These are phyloP conservation scores for Lineolata rhizophorae DNA, from an alignment of 495 filamentous ascomycete species.

Conservation along the genomic window DNA sequence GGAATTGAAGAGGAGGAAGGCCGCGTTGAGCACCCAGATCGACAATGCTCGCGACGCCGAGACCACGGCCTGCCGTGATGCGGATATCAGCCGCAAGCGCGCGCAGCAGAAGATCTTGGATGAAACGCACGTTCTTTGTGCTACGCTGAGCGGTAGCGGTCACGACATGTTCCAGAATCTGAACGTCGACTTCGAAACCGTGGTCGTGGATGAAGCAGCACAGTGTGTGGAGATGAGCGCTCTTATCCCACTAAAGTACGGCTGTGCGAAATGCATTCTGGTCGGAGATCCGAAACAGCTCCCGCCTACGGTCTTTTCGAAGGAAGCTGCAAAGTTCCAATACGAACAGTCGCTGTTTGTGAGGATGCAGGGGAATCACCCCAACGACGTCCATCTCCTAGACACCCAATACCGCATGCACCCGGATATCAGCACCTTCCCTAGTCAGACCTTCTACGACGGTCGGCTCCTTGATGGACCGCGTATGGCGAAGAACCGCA, in stretches of 20 bases:
- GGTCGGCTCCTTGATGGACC: conserved; percentile 62
- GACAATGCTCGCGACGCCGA: conserved; percentile 71
- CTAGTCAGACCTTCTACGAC: conserved; percentile 81
- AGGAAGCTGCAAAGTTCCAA: conserved; percentile 74
- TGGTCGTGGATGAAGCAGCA: conserved; percentile 94
- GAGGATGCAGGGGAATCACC: conserved; percentile 84
- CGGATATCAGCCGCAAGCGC: conserved; percentile 62
- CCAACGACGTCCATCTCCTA: conserved; percentile 75
- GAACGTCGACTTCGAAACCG: conserved; percentile 92
- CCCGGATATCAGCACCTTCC: conserved; percentile 78
- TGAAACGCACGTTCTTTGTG: conserved; percentile 77
- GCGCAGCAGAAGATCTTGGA: conserved; percentile 83
- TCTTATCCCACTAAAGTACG: conserved; percentile 91
- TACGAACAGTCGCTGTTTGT: conserved; percentile 98
- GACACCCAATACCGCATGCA: conserved; percentile 99
- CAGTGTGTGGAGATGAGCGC: conserved; percentile 96
- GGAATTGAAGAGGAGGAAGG: conserved; percentile 46
- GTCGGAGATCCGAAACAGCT: conserved; percentile 96
- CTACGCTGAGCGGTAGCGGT: conserved; percentile 83
- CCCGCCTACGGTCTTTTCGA: conserved; percentile 85
- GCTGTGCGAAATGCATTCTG: conserved; percentile 87
- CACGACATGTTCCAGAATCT: conserved; percentile 94
- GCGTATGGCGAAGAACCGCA: conserved; percentile 53
- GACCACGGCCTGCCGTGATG: conserved; percentile 49
- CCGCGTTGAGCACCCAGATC: conserved; percentile 54